Base-by-base conservation (phyloP, 2,329 filamentous ascomycete species). In the Ceratocystis ficicola region DNA sequence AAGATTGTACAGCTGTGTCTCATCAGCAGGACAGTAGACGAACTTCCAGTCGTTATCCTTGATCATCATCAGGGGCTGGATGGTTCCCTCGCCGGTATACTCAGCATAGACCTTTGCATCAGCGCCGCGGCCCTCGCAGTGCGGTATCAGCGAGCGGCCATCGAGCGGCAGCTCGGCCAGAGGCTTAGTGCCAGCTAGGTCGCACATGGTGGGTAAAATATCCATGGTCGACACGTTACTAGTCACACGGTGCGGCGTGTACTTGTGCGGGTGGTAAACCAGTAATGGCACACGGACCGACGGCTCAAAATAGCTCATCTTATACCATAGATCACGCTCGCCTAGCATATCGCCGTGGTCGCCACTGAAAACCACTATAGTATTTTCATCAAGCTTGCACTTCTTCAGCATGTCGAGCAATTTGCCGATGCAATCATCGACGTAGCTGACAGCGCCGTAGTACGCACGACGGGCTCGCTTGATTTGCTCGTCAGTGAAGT, bases 281-380 rank as follows among this genome's bases (percentile, higher is more conserved):
- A 96, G 80, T 73, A 96, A 86, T 1, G 92, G 92, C 25, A 96
- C 92, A 32, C 92, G 87, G 59, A 90, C 90, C 12, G 90, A 95
- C 50, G 87, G 87, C 80, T 96, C 92, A 72, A 91, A 96, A 82
- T 94, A 96, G 73, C 85, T 90, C 92, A 96, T 96, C 81, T 96
- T 96, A 80, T 96, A 92, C 92, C 92, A 96, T 60, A 96, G 79
- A 5, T 89, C 88, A 64, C 90, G 86, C 79, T 96, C 92, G 67
- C 92, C 92, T 6, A 96, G 83, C 92, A 96, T 96, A 75, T 96
- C 92, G 66, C 92, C 92, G 73, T 96, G 92, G 74, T 96, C 92
- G 57, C 92, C 91, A 67, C 88, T 92, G 77, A 96, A 96, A 70
- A 96, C 86, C 71, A 96, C 80, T 71, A 96, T 91, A 12, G 92